Evolutionary conservation across 2,329 filamentous ascomycete species (phyloP), one percentile per base, ranked within the genome.

Genomic region (Colletotrichum australisinense): DNA sequence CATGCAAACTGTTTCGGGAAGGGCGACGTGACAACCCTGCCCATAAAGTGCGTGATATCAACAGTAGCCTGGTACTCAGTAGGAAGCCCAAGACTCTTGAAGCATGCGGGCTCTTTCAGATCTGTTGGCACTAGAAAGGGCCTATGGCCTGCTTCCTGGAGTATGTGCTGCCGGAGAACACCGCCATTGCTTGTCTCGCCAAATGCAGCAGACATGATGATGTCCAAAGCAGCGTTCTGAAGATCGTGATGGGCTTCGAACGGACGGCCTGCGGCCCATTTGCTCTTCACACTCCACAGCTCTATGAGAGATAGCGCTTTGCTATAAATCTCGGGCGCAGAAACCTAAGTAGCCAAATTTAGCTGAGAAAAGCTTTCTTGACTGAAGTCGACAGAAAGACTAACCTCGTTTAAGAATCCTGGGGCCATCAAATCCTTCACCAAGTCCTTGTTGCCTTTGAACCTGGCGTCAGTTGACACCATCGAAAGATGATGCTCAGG

Each of bases 351-450:
- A 53, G 7, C 26, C 35, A 24, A n/a, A 4, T 4, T 62, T 11
- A 68, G 55, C 52, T 12, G 19, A 19, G 7, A 7, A 24, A 30
- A 19, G 2, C 30, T 16, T 16, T 57, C 53, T 35, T 12, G 32
- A 35, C 32, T 12, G 32, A 35, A 35, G 32, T 12, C 32, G 32
- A 12, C 11, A 12, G 11, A 35, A 35, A 35, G 4, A 35, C 64
- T 68, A 7, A 65, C 74, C 35, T 75, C 74, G 56, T 81, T 76
- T 24, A 84, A 73, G 63, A 85, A 84, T 11, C 63, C 76, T 0
- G 82, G 80, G 2, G 81, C 77, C 83, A 84, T 84, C n/a, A 84
- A 73, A 53, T 84, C 83, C 59, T 77, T 76, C 6, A 83, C 73
- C 4, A 84, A 77, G 56, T 80, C 78, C 66, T 77, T 81, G 65